phyloP scores from a whole-genome alignment of 768 basidiomycete genomes.

The Serendipita sp. region DNA sequence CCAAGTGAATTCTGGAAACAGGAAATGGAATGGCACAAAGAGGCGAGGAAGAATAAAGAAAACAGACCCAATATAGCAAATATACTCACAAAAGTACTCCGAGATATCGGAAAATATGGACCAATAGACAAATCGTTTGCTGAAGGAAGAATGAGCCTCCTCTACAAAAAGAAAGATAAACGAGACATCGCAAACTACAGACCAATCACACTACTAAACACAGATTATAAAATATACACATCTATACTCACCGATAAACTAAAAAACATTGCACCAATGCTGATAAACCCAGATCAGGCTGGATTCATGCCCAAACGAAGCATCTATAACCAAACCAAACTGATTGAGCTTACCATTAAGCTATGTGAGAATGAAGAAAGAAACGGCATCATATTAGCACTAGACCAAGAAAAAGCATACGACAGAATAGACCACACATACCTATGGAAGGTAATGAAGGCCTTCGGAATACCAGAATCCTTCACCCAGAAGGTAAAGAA shows the following conservation, averaged over 20 bases:
- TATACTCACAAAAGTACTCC: neutral
- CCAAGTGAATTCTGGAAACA: neutral
- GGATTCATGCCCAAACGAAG: conserved; percentile 9
- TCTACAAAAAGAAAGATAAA: conserved; percentile 9
- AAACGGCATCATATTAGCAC: conserved; percentile 8
- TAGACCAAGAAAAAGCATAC: conserved; percentile 11
- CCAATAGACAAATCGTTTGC: neutral
- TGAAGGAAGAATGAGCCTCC: conserved; percentile 9
- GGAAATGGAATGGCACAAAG: neutral
- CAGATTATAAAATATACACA: conserved; percentile 10
- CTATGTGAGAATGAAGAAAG: conserved; percentile 2
- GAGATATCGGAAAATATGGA: neutral
- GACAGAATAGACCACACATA: conserved; percentile 9
- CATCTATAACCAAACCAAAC: conserved; percentile 10
- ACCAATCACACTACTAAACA: conserved; percentile 10
- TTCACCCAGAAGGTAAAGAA: neutral
- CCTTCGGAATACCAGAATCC: neutral
- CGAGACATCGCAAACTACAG: conserved; percentile 9
- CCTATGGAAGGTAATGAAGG: conserved; percentile 5
- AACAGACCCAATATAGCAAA: neutral
- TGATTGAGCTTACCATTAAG: conserved; percentile 7
- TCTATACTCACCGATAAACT: neutral
- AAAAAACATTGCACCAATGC: neutral
- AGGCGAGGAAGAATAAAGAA: neutral
- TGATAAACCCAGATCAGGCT: conserved; percentile 10